These are phyloP conservation scores for Neurospora terricola DNA, from an alignment of 495 filamentous ascomycete species.

Conservation along the genomic window DNA sequence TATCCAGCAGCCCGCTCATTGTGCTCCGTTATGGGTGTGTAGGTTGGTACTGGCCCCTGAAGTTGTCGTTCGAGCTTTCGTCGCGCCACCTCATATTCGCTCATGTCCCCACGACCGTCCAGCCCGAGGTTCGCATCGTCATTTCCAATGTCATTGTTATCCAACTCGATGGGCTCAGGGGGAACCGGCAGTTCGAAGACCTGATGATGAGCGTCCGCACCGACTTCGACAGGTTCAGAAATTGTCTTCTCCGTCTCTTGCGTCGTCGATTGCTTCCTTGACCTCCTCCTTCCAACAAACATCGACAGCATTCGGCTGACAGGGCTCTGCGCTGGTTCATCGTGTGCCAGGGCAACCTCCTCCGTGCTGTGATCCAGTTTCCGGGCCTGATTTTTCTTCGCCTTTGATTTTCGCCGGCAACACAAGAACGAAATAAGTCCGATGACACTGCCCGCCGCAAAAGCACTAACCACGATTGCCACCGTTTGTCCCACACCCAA, in stretches of 20 bases:
- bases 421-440: constrained; percentile 24
- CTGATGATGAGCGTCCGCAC: constrained; percentile 36
- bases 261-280: constrained; percentile 8
- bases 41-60: constrained; percentile 28
- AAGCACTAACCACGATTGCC: constrained; percentile 34
- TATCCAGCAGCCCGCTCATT: background rate
- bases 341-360: constrained; percentile 9
- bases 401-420: constrained; percentile 20
- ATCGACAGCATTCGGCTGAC: constrained; percentile 24
- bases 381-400: constrained; percentile 7
- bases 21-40: constrained; percentile 11
- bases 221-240: constrained; percentile 31
- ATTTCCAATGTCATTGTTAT: constrained; percentile 24
- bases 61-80: constrained; percentile 36
- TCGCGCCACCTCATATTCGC: constrained; percentile 34
- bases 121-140: constrained; percentile 27
- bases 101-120: constrained; percentile 13
- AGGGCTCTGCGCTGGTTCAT: constrained; percentile 16
- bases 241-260: constrained; percentile 13
- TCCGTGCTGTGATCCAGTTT: constrained; percentile 19
- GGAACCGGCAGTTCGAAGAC: constrained; percentile 40
- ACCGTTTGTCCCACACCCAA: constrained; percentile 37
- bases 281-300: constrained; percentile 22
- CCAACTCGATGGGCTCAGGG: constrained; percentile 38
- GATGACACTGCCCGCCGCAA: constrained; percentile 32